Base-by-base conservation (phyloP, 208 protist species). In the Leishmania arabica region DNA sequence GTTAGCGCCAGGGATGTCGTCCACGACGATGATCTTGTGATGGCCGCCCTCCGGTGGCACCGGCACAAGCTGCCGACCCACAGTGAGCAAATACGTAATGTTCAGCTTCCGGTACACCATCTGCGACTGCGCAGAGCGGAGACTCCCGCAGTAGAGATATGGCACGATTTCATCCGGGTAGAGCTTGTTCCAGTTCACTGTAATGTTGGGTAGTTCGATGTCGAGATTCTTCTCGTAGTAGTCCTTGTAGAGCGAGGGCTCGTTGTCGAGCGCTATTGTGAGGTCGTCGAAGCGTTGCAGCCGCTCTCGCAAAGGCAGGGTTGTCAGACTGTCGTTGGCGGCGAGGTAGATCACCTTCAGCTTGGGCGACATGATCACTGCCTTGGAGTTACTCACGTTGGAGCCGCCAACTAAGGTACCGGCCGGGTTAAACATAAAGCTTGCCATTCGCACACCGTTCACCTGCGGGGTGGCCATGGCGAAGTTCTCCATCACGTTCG, bases 161-260 rank as follows among this genome's bases (percentile, higher is more conserved):
- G 90, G 82, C 58, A 98, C 83, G 54, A 98, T 97, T 68, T 91
- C 86, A 75, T 98, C 95, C 0, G 95, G 95, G 79, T 96, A 98
- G 68, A 96, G 95, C 82, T 98, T 98, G 80, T 98, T 97, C 94
- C 95, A 98, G 62, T 92, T 91, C 40, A 98, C 88, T 9, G 85
- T 93, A 66, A 97, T 84, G 83, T 93, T 93, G 4, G 90, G 91
- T 53, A 95, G 80, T 75, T 91, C 82, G 45, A 76, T 88, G 34
- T 94, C 87, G 56, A 93, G 75, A 27, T 95, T 82, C 31, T 93
- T 76, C 5, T 80, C 51, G 31, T 87, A 74, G 84, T 96, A 95
- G 70, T 88, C 88, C 56, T 80, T 53, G 73, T 93, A 95, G n/a
- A 98, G 79, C 45, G 83, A 86, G 9, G 95, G 95, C 84, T 95